Conservation (phyloP, 768 basidiomycete genomes). For the Leccinellum albellum region DNA sequence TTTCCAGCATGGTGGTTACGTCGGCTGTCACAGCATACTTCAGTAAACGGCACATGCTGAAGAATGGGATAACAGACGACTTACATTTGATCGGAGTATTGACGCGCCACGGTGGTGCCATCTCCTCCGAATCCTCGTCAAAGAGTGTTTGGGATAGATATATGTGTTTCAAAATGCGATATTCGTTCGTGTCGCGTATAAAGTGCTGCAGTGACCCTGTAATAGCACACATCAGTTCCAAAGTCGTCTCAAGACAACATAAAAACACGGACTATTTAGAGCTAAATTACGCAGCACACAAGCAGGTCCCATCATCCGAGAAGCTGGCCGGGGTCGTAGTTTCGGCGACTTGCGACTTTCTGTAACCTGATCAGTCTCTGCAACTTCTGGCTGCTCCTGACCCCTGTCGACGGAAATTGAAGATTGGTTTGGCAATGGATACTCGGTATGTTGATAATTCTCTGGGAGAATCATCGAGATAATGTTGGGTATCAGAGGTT, state of each 20-base stretch:
- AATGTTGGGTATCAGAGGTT: not conserved
- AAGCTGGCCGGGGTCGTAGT: slow-evolving; percentile 5
- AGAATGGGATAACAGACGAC: not conserved
- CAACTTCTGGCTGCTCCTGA: not conserved
- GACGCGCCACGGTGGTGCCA: not conserved
- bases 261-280: slow-evolving; percentile 9
- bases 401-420: not conserved
- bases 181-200: not conserved
- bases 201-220: not conserved
- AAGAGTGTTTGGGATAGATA: not conserved
- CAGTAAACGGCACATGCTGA: no score
- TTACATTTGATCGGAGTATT: not conserved
- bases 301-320: slow-evolving; percentile 24
- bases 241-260: not conserved
- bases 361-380: no score
- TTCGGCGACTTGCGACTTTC: not conserved
- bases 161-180: not conserved
- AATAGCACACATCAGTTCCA: not conserved
- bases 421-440: not conserved
- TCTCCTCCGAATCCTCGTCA: not conserved
- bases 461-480: not conserved
- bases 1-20: slow-evolving; percentile 14
- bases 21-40: slow-evolving; percentile 6
- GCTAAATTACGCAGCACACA: slow-evolving; percentile 21
- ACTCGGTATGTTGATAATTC: not conserved